Conservation (phyloP, 306 rosid genomes). For the Trichosanthes truncata region DNA sequence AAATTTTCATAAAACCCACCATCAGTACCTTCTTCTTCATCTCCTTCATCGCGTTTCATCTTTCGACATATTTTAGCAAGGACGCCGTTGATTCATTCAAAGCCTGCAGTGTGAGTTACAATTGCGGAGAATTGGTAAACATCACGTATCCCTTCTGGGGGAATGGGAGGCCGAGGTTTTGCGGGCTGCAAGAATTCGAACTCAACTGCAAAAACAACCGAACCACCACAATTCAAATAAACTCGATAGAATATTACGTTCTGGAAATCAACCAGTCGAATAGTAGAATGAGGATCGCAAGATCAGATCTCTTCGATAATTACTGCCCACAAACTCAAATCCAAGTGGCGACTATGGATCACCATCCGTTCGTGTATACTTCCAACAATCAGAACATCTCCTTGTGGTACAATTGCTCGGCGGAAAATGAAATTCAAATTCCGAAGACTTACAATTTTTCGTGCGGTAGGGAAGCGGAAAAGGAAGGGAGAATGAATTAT, state of each 20-base stretch:
- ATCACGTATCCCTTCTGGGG: constrained; percentile 38
- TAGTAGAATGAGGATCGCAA: constrained; percentile 8
- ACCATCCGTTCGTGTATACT: neutral
- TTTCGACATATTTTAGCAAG: neutral
- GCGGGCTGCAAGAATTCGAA: constrained; percentile 1
- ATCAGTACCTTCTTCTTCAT: neutral
- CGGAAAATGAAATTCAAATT: neutral
- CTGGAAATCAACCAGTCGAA: rapidly evolving
- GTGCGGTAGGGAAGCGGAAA: neutral
- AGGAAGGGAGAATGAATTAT: neutral
- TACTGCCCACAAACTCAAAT: neutral
- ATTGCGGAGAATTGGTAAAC: constrained; percentile 11
- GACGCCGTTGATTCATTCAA: neutral
- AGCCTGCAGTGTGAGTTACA: neutral
- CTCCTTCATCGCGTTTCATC: neutral
- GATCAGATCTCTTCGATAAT: neutral
- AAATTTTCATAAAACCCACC: neutral
- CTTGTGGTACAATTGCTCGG: constrained; percentile 5
- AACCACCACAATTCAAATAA: neutral
- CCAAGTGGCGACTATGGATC: neutral
- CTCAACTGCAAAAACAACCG: neutral
- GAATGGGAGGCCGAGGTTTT: rapidly evolving
- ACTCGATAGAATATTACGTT: neutral
- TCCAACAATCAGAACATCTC: neutral
- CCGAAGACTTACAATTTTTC: neutral